Evolutionary conservation across 1,284 basidiomycete genomes (phyloP).

Genomic region (Melanopsichium pennsylvanicum): DNA sequence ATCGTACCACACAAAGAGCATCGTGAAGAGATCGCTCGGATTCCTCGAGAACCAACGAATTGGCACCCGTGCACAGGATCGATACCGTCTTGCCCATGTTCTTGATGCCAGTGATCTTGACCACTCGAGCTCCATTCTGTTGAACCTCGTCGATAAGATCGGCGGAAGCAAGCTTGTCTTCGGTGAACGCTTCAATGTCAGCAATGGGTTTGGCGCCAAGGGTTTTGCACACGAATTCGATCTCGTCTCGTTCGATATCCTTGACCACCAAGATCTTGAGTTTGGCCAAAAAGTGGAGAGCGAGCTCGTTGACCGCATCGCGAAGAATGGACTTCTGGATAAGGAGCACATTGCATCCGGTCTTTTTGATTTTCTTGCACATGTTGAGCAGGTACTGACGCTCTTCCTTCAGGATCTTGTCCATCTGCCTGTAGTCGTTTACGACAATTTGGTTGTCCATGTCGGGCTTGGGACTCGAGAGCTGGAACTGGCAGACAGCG

Average conservation of each 20-base stretch:
- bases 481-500: constrained; percentile 97
- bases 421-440: constrained; percentile 99
- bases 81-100: constrained; percentile 94
- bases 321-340: constrained; percentile 99
- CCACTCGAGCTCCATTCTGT: constrained; percentile 86
- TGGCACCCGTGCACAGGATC: constrained; percentile 93
- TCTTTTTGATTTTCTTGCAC: constrained; percentile 99
- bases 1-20: constrained; percentile 95
- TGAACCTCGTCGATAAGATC: constrained; percentile 93
- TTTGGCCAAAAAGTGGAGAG: constrained; percentile 97
- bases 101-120: constrained; percentile 93
- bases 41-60: constrained; percentile 93
- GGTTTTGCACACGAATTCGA: constrained; percentile 95
- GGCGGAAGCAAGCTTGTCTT: constrained; percentile 96
- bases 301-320: constrained; percentile 96
- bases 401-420: constrained; percentile 99
- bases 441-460: constrained; percentile 99
- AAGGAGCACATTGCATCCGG: constrained; percentile 96
- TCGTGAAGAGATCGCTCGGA: constrained; percentile 97
- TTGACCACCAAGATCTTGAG: constrained; percentile 97
- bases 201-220: constrained; percentile 94
- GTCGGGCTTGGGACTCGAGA: constrained; percentile 96
- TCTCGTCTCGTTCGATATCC: constrained; percentile 98
- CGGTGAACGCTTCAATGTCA: constrained; percentile 97
- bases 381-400: constrained; percentile 97